Conservation (phyloP, 2,329 filamentous ascomycete species). For the Venturiaceae sp. region DNA sequence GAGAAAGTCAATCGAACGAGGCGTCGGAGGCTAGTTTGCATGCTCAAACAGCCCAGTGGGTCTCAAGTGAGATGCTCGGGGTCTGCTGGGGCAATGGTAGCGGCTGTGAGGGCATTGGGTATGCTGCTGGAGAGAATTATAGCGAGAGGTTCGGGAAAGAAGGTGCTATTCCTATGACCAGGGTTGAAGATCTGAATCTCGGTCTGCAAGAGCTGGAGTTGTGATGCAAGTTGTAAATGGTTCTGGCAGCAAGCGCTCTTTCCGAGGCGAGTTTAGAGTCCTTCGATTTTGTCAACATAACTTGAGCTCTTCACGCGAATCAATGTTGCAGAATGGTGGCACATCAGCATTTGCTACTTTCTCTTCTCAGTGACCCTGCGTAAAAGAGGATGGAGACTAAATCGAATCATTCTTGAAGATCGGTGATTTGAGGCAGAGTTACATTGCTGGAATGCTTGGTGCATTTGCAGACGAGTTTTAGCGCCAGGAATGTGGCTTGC, state of each 20-base stretch:
- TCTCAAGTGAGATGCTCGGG: constrained; percentile 26
- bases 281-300: background rate
- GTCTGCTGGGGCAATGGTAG: constrained; percentile 27
- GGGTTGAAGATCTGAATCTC: background rate
- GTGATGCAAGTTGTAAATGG: background rate
- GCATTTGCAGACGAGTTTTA: too few species aligned
- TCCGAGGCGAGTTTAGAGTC: background rate
- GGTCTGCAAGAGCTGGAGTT: background rate
- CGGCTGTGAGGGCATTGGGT: constrained; percentile 26
- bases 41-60: constrained; percentile 36
- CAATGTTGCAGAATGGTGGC: too few species aligned
- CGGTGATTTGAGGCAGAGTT: too few species aligned
- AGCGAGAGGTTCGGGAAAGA: background rate
- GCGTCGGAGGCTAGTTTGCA: constrained; percentile 31
- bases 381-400: too few species aligned
- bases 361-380: too few species aligned
- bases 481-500: background rate
- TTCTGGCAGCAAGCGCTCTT: background rate
- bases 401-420: too few species aligned
- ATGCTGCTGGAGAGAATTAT: constrained; percentile 12
- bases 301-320: too few species aligned
- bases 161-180: background rate
- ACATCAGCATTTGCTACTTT: too few species aligned
- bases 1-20: constrained; percentile 12
- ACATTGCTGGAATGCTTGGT: too few species aligned